These are phyloP conservation scores for Penicillium steckii DNA, from an alignment of 495 filamentous ascomycete genomes.

Conservation along the genomic window DNA sequence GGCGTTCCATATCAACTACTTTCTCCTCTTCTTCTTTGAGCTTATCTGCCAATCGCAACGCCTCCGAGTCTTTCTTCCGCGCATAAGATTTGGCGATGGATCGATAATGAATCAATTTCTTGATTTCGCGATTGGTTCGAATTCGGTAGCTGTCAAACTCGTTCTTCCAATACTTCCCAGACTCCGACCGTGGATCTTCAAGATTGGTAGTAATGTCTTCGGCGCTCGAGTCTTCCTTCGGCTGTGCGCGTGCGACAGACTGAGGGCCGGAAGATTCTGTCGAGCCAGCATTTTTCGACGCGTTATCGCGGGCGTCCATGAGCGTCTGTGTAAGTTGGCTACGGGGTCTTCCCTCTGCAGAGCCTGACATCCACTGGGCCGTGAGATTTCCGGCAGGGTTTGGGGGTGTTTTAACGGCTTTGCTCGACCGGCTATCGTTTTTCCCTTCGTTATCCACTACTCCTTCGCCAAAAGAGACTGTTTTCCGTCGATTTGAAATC, in stretches of 20 bases:
- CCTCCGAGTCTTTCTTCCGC: slow-evolving; percentile 82
- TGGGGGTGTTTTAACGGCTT: slow-evolving; percentile 29
- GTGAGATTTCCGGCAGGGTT: slow-evolving; percentile 59
- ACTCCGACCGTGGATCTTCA: slow-evolving; percentile 75
- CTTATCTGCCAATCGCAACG: slow-evolving; percentile 66
- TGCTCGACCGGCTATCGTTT: slow-evolving; percentile 32
- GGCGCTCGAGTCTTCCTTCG: slow-evolving; percentile 27
- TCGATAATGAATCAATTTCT: slow-evolving; percentile 75
- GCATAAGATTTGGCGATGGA: slow-evolving; percentile 85
- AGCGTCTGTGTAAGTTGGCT: slow-evolving; percentile 48
- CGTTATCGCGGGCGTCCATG: slow-evolving; percentile 43
- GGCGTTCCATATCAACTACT: slow-evolving; percentile 51
- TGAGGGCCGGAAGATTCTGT: slow-evolving; percentile 11
- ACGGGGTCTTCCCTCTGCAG: slow-evolving; percentile 47
- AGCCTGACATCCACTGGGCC: slow-evolving; percentile 59
- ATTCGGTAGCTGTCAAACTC: slow-evolving; percentile 81
- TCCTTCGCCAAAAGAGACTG: slow-evolving; percentile 81
- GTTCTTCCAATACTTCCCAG: slow-evolving; percentile 91
- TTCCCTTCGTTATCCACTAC: slow-evolving; percentile 62
- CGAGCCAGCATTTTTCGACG: slow-evolving; percentile 24
- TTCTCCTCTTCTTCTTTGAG: slow-evolving; percentile 63
- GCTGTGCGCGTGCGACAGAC: background rate
- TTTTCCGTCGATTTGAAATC: slow-evolving; percentile 73
- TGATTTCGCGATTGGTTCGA: slow-evolving; percentile 76
- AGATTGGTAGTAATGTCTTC: slow-evolving; percentile 72